Evolutionary conservation across 2,329 filamentous ascomycete species (phyloP), one percentile per base, ranked within the genome.

Genomic region (Aureobasidium sp.): DNA sequence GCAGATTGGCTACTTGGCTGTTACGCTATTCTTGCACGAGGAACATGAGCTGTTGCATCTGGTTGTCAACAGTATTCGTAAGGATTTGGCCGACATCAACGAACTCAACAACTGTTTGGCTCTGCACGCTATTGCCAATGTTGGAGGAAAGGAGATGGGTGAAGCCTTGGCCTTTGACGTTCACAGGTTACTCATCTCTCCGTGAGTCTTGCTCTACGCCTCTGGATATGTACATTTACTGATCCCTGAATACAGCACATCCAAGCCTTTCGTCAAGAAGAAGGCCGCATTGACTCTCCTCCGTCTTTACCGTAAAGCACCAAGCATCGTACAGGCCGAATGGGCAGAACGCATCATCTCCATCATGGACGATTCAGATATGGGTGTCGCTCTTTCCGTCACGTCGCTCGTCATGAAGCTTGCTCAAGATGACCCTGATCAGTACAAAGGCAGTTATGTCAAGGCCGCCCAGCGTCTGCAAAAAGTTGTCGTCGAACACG

Each of bases 271-370:
- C 69, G 94, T 99, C 64, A 99, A 99, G 82, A 99, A 99, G 79
- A 99, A 99, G 81, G 93, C 94, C 1, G 94, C 94, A 7, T 80
- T 99, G 59, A 99, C 94, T 0, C 82, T 99, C 39, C 84, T 99
- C 61, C 89, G 94, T 61, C 78, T 99, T 6, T 99, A 97, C 76
- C 89, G 94, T 68, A 99, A 99, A 78, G 87, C 92, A 70, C 92
- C 93, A 1, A 88, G 87, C 66, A 97, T 99, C 67, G 89, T 99
- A 27, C 92, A 96, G 71, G 89, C 91, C 34, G 92, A 97, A 78
- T 99, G 94, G 94, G 90, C 92, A 8, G 95, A 99, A 78, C 86
- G 94, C 59, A 96, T 99, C 73, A 94, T 99, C 73, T 94, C 94
- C n/a, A 81, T 99, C 46, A 97, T 99, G 92, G 94, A 99, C 74